A percentile compares a stretch with the other conserved stretches of the same genome.
Evolutionary conservation across 2,329 filamentous ascomycete species (phyloP).

Genomic region (Cercospora berteroae): DNA sequence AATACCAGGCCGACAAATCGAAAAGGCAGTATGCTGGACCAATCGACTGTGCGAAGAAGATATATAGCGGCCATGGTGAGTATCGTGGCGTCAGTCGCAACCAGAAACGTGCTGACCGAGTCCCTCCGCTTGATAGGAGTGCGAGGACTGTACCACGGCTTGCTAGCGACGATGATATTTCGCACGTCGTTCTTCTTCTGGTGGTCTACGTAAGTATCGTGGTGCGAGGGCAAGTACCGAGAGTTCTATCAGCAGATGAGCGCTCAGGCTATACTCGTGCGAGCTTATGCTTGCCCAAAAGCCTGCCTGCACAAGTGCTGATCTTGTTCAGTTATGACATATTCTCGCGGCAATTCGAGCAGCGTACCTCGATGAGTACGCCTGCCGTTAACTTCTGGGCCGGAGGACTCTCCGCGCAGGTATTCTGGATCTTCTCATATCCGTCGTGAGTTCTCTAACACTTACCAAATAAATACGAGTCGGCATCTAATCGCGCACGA

Average conservation of each 20-base stretch:
- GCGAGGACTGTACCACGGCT: constrained; percentile 77
- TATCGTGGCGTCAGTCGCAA: background rate
- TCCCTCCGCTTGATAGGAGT: constrained; percentile 47
- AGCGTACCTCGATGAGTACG: constrained; percentile 67
- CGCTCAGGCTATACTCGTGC: background rate
- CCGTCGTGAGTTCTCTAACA: background rate
- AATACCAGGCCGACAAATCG: constrained; percentile 78
- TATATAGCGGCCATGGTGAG: constrained; percentile 58
- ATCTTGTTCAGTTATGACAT: constrained; percentile 64
- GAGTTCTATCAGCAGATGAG: background rate
- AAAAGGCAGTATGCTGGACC: constrained; percentile 82
- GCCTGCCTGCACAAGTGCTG: background rate
- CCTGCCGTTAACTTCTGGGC: constrained; percentile 96
- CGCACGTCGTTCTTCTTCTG: constrained; percentile 94
- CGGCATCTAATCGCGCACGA: background rate
- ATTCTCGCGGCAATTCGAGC: constrained; percentile 65
- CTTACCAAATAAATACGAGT: background rate
- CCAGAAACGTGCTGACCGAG: background rate
- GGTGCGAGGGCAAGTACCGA: background rate
- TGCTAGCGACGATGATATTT: constrained; percentile 82
- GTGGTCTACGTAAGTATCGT: constrained; percentile 67
- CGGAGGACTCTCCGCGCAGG: constrained; percentile 84
- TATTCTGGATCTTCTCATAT: constrained; percentile 72
- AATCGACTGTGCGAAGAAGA: constrained; percentile 75
- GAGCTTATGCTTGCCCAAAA: background rate